Percentiles rank a stretch among this genome's conserved stretches.
Evolutionary conservation across 2,329 filamentous ascomycete species (phyloP).

Genomic region (Sporothrix phasma): DNA sequence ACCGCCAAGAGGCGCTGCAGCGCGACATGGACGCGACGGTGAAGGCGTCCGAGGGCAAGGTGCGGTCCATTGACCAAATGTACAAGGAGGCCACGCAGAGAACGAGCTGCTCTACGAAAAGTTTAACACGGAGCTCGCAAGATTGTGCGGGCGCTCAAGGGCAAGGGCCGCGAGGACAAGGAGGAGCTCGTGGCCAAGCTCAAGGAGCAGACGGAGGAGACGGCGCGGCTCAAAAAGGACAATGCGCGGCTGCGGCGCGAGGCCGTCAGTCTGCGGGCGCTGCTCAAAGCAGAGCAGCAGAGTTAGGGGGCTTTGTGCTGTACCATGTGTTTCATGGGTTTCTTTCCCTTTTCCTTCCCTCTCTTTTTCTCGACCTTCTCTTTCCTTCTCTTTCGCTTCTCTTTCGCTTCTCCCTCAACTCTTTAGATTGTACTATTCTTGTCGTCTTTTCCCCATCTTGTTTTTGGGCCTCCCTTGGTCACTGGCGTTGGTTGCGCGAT

Average conservation of each 20-base stretch:
- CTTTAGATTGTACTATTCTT: neutral
- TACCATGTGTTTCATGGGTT: neutral
- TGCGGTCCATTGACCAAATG: slow-evolving; percentile 73
- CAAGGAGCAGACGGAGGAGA: slow-evolving; percentile 67
- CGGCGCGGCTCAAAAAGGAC: slow-evolving; percentile 69
- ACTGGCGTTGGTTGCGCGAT: slow-evolving; percentile 6
- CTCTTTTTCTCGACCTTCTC: neutral
- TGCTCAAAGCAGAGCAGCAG: slow-evolving; percentile 36
- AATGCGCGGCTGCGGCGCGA: slow-evolving; percentile 76
- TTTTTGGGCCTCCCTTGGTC: neutral
- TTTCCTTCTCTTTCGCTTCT: neutral
- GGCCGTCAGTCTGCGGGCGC: slow-evolving; percentile 57
- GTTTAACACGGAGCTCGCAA: slow-evolving; percentile 84
- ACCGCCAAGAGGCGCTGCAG: slow-evolving; percentile 54
- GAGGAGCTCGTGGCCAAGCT: slow-evolving; percentile 65
- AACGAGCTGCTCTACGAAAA: slow-evolving; percentile 87
- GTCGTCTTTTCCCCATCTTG: neutral
- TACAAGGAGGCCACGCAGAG: slow-evolving; percentile 79
- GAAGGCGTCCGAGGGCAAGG: slow-evolving; percentile 64
- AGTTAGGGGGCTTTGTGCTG: neutral
- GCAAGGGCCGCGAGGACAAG: slow-evolving; percentile 64
- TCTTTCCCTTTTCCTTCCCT: neutral
- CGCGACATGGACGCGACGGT: slow-evolving; percentile 63
- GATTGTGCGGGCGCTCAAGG: slow-evolving; percentile 65
- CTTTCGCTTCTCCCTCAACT: too few species aligned